These are phyloP conservation scores for Tetradesmus obliquus DNA, from an alignment of 139 green algal species.

Conservation along the genomic window DNA sequence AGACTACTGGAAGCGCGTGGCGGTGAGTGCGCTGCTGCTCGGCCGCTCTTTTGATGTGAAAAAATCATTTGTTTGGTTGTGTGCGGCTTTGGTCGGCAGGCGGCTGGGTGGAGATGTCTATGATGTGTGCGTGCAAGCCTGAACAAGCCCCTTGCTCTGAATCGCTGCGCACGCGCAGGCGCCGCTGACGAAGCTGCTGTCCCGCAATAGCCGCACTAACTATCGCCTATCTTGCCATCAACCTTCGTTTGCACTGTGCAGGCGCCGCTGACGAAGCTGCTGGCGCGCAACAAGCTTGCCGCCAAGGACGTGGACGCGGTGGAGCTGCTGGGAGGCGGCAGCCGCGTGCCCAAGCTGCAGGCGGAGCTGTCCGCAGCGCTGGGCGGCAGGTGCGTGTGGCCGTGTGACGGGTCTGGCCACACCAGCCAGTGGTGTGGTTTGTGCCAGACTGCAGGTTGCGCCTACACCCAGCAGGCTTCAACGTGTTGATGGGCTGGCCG, in stretches of 20 bases:
- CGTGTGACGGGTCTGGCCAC: slow-evolving; percentile 71
- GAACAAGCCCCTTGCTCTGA: not conserved
- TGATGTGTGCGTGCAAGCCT: not conserved
- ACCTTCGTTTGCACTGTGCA: not conserved
- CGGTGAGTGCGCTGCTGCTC: slow-evolving; percentile 43
- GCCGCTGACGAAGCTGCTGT: not conserved
- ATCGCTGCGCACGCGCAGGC: not conserved
- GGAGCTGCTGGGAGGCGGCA: slow-evolving; percentile 92
- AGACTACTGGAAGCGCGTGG: slow-evolving; percentile 74
- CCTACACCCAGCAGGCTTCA: too few relatives aligned
- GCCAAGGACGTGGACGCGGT: slow-evolving; percentile 78
- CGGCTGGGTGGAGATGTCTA: not conserved
- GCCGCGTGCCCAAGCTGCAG: slow-evolving; percentile 85
- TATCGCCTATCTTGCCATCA: not conserved
- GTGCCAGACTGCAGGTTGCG: too few relatives aligned
- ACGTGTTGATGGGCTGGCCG: too few relatives aligned
- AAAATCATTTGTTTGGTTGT: not conserved
- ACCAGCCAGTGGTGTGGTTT: not conserved
- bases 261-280: slow-evolving; percentile 70
- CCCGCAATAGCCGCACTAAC: not conserved
- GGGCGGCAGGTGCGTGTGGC: slow-evolving; percentile 54
- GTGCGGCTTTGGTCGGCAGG: not conserved
- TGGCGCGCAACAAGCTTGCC: slow-evolving; percentile 80
- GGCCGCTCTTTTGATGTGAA: not conserved
- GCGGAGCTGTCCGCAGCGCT: slow-evolving; percentile 80